These are phyloP conservation scores for Naganishia cerealis DNA, from an alignment of 1,284 basidiomycete genomes.

Conservation along the genomic window DNA sequence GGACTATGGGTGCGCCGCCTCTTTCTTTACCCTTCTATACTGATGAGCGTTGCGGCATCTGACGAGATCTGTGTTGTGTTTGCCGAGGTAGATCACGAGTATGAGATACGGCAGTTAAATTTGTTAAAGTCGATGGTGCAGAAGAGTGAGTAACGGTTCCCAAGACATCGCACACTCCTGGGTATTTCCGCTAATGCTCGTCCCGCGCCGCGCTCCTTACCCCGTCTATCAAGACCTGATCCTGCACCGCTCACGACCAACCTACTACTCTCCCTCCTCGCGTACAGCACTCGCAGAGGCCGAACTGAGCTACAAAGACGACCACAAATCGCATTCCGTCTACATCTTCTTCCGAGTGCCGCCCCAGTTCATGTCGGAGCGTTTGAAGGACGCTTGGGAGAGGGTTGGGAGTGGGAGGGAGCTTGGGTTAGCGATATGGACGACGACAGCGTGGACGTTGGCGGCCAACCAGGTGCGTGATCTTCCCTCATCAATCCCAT, in stretches of 20 bases:
- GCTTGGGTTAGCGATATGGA: constrained; percentile 83
- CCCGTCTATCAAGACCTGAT: constrained; percentile 64
- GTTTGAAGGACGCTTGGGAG: constrained; percentile 39
- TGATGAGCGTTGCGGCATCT: constrained; percentile 17
- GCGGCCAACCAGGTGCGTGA: constrained; percentile 84
- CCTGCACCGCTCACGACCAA: constrained; percentile 81
- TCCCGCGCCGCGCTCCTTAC: not conserved
- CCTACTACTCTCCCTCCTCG: constrained; percentile 94
- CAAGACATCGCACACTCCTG: constrained; percentile 33
- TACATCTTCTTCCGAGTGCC: constrained; percentile 75
- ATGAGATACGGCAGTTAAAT: constrained; percentile 83
- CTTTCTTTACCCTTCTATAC: constrained; percentile 8
- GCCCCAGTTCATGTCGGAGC: constrained; percentile 43
- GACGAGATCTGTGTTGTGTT: constrained; percentile 15
- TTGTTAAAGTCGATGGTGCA: constrained; percentile 88
- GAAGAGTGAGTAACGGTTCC: constrained; percentile 59
- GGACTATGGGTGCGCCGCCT: constrained; percentile 69
- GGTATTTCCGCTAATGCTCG: not conserved
- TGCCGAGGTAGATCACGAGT: constrained; percentile 66
- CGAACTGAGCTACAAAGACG: constrained; percentile 85
- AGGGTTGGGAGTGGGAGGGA: constrained; percentile 35
- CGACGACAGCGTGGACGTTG: constrained; percentile 96
- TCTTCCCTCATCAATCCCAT: not conserved
- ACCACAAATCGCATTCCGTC: constrained; percentile 82
- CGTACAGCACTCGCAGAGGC: constrained; percentile 93